phyloP scores from a whole-genome alignment of 176 grass and related monocot species.

The Aegilops umbellulata region DNA sequence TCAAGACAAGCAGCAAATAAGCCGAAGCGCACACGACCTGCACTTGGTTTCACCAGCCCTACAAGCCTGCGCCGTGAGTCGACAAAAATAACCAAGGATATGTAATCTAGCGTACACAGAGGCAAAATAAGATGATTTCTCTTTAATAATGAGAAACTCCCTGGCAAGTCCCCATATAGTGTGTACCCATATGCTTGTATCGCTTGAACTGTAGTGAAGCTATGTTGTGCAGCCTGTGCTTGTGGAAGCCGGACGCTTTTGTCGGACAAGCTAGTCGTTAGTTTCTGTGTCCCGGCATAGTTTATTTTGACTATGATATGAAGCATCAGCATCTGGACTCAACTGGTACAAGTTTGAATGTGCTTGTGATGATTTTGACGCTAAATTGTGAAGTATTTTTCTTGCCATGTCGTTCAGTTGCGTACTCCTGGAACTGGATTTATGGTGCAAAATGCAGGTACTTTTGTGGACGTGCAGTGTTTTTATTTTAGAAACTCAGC shows the following conservation, averaged over 20 bases:
- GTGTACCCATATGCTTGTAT: slow-evolving; percentile 21
- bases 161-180: slow-evolving; percentile 7
- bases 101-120: slow-evolving; percentile 21
- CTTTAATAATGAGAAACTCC: slow-evolving; percentile 28
- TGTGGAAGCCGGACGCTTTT: background rate
- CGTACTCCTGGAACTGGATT: background rate
- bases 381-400: background rate
- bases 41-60: background rate
- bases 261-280: background rate
- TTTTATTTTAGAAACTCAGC: background rate
- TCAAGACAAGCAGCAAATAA: slow-evolving; percentile 58
- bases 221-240: background rate
- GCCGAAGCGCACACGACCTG: background rate
- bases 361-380: background rate
- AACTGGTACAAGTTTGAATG: background rate
- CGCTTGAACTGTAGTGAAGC: background rate
- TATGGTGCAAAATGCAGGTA: background rate
- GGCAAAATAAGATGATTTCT: background rate
- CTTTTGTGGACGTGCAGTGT: background rate
- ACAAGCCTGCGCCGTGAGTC: background rate
- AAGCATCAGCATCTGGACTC: background rate
- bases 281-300: background rate
- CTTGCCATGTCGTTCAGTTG: background rate
- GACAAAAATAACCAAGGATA: background rate
- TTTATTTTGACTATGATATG: background rate